phyloP scores from a whole-genome alignment of 768 basidiomycete species.

The Epithele typhae region DNA sequence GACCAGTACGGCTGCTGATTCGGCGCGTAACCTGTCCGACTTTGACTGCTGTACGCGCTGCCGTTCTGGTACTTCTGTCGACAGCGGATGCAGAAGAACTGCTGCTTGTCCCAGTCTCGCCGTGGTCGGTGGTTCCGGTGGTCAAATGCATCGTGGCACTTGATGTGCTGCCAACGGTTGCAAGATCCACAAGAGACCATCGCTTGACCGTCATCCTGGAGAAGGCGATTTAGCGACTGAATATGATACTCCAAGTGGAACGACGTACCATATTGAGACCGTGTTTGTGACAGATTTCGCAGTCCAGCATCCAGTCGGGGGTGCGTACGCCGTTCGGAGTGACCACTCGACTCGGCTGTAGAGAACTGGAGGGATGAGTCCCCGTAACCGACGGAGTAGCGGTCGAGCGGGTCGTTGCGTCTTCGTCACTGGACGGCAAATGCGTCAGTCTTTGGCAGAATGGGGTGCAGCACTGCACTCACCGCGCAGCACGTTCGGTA shows the following conservation, averaged over 20 bases:
- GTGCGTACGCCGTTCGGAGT: conserved; percentile 45
- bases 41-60: conserved; percentile 2
- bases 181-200: conserved; percentile 83
- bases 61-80: conserved; percentile 19
- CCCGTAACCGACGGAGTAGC: conserved; percentile 10
- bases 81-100: conserved; percentile 73
- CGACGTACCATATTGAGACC: conserved; percentile 69
- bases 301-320: conserved; percentile 82
- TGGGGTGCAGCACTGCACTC: neutral
- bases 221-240: too few relatives aligned
- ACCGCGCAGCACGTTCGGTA: conserved; percentile 2
- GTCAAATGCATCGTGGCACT: conserved; percentile 78
- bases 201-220: conserved; percentile 72
- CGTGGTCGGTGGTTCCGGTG: conserved; percentile 53
- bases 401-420: conserved; percentile 3
- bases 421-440: conserved; percentile 2
- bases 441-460: neutral
- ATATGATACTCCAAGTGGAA: too few relatives aligned
- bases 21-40: neutral
- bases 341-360: conserved; percentile 24
- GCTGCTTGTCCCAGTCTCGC: conserved; percentile 83
- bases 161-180: conserved; percentile 85
- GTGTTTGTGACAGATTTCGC: conserved; percentile 74
- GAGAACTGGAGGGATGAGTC: conserved; percentile 13
- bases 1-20: conserved; percentile 15